phyloP scores from a whole-genome alignment of 1,139 yeast genomes.

The Saccharomycopsis hybrid region DNA sequence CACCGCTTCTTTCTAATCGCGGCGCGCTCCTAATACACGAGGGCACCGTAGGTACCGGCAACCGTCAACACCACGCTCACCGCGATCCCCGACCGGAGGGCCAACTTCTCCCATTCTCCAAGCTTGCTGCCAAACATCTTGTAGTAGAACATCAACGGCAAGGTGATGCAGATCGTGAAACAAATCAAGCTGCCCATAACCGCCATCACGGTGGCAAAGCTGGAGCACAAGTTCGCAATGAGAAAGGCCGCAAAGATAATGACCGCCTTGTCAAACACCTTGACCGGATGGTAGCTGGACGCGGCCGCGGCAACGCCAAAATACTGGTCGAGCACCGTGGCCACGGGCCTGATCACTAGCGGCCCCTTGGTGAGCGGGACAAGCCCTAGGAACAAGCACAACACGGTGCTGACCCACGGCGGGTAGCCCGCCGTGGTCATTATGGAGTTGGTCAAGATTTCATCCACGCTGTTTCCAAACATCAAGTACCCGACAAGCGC shows the following conservation, averaged over 20 bases:
- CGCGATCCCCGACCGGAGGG: constrained; percentile 8
- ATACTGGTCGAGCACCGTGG: constrained; percentile 53
- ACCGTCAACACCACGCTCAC: constrained; percentile 15
- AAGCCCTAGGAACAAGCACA: constrained; percentile 68
- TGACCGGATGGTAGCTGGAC: constrained; percentile 11
- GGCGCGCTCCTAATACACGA: constrained; percentile 18
- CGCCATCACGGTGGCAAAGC: constrained; percentile 79
- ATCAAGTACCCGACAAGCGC: constrained; percentile 78
- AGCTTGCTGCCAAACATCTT: constrained; percentile 17
- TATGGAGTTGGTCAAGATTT: constrained; percentile 78
- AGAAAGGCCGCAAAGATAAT: constrained; percentile 32
- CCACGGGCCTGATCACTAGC: constrained; percentile 78
- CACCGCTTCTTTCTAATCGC: no score
- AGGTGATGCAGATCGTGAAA: constrained; percentile 68
- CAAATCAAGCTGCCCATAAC: constrained; percentile 79
- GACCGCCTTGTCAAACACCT: constrained; percentile 22
- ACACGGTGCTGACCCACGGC: constrained; percentile 48
- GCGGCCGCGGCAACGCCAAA: constrained; percentile 9
- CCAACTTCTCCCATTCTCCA: constrained; percentile 1
- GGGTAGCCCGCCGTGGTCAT: constrained; percentile 72
- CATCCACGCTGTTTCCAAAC: constrained; percentile 74
- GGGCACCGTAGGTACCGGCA: constrained; percentile 20
- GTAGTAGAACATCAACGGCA: constrained; percentile 66
- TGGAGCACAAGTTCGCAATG: constrained; percentile 57
- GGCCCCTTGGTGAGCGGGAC: constrained; percentile 89